Conservation (phyloP, 2,329 filamentous ascomycete species). For the Talaromyces islandicus region DNA sequence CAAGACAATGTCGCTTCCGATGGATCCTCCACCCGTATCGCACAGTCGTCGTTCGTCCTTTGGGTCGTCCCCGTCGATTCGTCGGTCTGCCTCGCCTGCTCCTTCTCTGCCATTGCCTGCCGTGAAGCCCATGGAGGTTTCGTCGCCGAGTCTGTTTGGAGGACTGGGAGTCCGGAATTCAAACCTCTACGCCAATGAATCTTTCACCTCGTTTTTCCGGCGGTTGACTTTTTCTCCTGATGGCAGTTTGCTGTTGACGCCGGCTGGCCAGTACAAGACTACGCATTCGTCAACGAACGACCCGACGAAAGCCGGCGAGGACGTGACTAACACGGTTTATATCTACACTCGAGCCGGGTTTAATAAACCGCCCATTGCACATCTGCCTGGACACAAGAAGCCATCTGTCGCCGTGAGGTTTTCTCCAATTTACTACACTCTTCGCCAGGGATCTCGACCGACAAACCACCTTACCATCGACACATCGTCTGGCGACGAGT, state of each 20-base stretch:
- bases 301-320: conserved; percentile 66
- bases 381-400: conserved; percentile 95
- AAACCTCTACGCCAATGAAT: conserved; percentile 92
- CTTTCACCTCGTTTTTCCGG: conserved; percentile 92
- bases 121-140: conserved; percentile 88
- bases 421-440: conserved; percentile 80
- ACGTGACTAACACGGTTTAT: conserved; percentile 95
- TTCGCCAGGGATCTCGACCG: conserved; percentile 60
- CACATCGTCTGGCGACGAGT: conserved; percentile 79
- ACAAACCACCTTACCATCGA: conserved; percentile 93
- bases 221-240: conserved; percentile 92
- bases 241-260: conserved; percentile 86
- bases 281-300: conserved; percentile 63
- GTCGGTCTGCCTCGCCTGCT: conserved; percentile 85
- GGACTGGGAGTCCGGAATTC: conserved; percentile 70
- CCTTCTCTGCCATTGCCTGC: conserved; percentile 90
- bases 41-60: conserved; percentile 95
- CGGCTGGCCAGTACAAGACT: conserved; percentile 90
- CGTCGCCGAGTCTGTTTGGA: conserved; percentile 63
- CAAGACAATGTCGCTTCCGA: conserved; percentile 79
- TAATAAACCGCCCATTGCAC: conserved; percentile 91
- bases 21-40: conserved; percentile 92
- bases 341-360: conserved; percentile 95
- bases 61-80: conserved; percentile 65
- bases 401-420: conserved; percentile 94